phyloP scores from a whole-genome alignment of 805 yeast species.

The Saturnispora quitensis region DNA sequence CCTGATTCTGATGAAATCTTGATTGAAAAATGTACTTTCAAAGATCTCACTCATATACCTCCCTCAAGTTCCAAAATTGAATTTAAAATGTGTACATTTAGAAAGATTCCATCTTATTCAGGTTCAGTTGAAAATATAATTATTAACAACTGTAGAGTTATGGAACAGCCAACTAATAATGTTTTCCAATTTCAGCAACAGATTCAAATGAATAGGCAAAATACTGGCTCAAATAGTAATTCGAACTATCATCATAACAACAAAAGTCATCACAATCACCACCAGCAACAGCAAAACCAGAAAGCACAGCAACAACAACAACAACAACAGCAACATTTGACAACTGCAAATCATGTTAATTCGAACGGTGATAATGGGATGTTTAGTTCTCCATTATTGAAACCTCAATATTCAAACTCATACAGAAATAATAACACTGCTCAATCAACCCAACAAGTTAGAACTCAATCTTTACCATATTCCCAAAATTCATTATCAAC shows the following conservation, averaged over 20 bases:
- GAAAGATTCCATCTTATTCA: slow-evolving; percentile 22
- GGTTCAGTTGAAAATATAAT: slow-evolving; percentile 23
- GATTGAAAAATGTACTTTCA: slow-evolving; percentile 26
- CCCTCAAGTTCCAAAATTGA: slow-evolving; percentile 16
- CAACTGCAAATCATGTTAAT: neutral
- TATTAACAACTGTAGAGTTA: slow-evolving; percentile 24
- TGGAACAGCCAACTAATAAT: slow-evolving; percentile 23
- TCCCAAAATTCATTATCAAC: neutral
- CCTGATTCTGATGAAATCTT: slow-evolving; percentile 22
- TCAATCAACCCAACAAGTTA: slow-evolving; percentile 7
- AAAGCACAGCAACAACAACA: slow-evolving; percentile 3
- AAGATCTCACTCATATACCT: slow-evolving; percentile 22
- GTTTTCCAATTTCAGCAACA: slow-evolving; percentile 21
- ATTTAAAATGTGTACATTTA: slow-evolving; percentile 26
- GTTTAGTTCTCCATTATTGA: slow-evolving; percentile 6
- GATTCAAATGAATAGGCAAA: slow-evolving; percentile 10
- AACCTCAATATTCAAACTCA: slow-evolving; percentile 6
- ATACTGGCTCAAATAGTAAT: slow-evolving; percentile 3
- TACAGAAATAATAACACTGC: neutral
- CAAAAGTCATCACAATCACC: neutral
- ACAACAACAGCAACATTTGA: slow-evolving; percentile 5
- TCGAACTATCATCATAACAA: neutral
- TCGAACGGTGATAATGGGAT: neutral
- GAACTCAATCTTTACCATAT: slow-evolving; percentile 3
- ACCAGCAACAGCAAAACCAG: slow-evolving; percentile 5